Percentiles rank a stretch among this genome's conserved stretches.
These are phyloP conservation scores for Penstemon barbatus DNA, from an alignment of 257 asterid species.

Conservation along the genomic window DNA sequence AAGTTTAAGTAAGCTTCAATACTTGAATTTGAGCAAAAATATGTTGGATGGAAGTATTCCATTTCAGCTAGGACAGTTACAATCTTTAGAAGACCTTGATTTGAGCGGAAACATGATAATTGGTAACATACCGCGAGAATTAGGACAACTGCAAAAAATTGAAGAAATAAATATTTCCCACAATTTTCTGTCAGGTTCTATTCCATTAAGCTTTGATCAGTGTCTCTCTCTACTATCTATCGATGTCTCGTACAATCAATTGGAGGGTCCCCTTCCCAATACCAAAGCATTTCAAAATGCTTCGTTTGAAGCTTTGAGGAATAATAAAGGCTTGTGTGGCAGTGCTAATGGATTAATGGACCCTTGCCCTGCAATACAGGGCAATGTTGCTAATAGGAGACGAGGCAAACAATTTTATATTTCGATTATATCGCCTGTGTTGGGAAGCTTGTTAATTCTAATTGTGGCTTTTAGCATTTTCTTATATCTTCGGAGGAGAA, in stretches of 20 bases:
- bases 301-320: slow-evolving; percentile 24
- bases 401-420: neutral
- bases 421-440: slow-evolving; percentile 9
- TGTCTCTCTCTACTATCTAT: slow-evolving; percentile 21
- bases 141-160: slow-evolving; percentile 23
- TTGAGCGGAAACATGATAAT: slow-evolving; percentile 34
- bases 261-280: slow-evolving; percentile 43
- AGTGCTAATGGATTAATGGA: slow-evolving; percentile 31
- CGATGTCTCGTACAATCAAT: slow-evolving; percentile 41
- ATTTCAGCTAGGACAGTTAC: slow-evolving; percentile 27
- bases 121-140: slow-evolving; percentile 35
- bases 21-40: slow-evolving; percentile 38
- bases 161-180: slow-evolving; percentile 38
- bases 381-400: too few relatives aligned
- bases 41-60: slow-evolving; percentile 31
- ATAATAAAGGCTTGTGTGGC: slow-evolving; percentile 41
- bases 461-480: slow-evolving; percentile 18
- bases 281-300: slow-evolving; percentile 34
- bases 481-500: neutral
- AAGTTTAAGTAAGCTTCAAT: slow-evolving; percentile 1
- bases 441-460: slow-evolving; percentile 25
- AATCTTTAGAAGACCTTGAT: slow-evolving; percentile 29
- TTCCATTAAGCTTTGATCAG: slow-evolving; percentile 29
- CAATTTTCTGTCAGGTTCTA: slow-evolving; percentile 40
- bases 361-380: slow-evolving; percentile 20